Percentiles rank a stretch among this genome's conserved stretches.
These are phyloP conservation scores for Paxillus ammoniavirescens DNA, from an alignment of 768 basidiomycete species.

Conservation along the genomic window DNA sequence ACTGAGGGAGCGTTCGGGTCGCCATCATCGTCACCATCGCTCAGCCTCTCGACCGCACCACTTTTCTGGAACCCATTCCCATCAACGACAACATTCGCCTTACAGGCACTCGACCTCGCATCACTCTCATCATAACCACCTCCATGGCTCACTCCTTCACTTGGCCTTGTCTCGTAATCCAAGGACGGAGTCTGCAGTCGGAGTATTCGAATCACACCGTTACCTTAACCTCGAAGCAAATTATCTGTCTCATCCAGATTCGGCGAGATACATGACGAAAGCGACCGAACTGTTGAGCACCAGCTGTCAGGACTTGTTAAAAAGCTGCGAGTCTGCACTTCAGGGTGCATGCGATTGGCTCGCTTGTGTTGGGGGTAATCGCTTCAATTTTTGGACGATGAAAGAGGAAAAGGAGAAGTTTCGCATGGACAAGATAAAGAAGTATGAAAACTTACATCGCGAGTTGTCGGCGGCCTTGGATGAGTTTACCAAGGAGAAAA, in stretches of 20 bases:
- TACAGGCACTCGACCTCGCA: constrained; percentile 15
- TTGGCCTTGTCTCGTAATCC: constrained; percentile 31
- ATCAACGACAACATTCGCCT: constrained; percentile 9
- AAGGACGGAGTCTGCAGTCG: constrained; percentile 55
- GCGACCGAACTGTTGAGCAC: constrained; percentile 45
- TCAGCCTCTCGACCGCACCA: constrained; percentile 7
- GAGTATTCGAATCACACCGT: constrained; percentile 69
- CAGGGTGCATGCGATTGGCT: constrained; percentile 52
- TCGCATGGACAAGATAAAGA: constrained; percentile 35
- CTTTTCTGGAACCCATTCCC: background rate
- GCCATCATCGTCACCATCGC: background rate
- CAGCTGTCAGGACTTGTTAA: constrained; percentile 55
- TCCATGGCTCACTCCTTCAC: constrained; percentile 41
- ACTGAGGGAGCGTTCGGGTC: background rate
- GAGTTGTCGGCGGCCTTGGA: constrained; percentile 39
- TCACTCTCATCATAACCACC: constrained; percentile 29
- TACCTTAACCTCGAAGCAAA: constrained; percentile 68
- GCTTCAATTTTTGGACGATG: constrained; percentile 38
- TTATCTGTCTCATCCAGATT: constrained; percentile 48
- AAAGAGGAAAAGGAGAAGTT: constrained; percentile 28
- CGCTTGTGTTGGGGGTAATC: constrained; percentile 32
- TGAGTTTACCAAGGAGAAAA: constrained; percentile 46
- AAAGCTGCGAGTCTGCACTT: constrained; percentile 40
- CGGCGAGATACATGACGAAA: constrained; percentile 40
- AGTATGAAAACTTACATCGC: constrained; percentile 36